Percentiles rank a stretch among this genome's conserved stretches.
Conservation (phyloP, 2,329 filamentous ascomycete genomes). For the Penicillium sclerotigenum region DNA sequence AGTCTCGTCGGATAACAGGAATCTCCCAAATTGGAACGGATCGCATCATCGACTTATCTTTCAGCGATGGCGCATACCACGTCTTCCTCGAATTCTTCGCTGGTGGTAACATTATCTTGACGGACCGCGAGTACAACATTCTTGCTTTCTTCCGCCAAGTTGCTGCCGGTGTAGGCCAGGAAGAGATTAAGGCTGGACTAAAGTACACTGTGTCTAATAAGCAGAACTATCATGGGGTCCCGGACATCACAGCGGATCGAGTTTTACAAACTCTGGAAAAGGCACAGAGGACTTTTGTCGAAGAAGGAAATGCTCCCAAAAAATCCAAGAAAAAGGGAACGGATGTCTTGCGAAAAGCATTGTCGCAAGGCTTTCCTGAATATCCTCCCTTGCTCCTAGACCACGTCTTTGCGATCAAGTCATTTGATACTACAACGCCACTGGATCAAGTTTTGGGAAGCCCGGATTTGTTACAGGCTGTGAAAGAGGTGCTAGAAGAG, state of each 20-base stretch:
- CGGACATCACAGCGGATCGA: slow-evolving; percentile 69
- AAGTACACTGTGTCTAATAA: slow-evolving; percentile 76
- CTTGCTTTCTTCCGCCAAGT: slow-evolving; percentile 78
- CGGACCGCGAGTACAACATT: slow-evolving; percentile 79
- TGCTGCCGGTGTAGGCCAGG: slow-evolving; percentile 75
- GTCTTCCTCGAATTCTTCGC: slow-evolving; percentile 96
- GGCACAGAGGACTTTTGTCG: slow-evolving; percentile 48
- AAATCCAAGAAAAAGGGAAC: slow-evolving; percentile 73
- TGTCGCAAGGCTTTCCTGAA: slow-evolving; percentile 83
- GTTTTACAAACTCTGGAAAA: slow-evolving; percentile 66
- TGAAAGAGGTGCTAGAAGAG: slow-evolving; percentile 66
- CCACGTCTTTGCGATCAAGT: slow-evolving; percentile 69
- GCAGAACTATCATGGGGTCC: slow-evolving; percentile 77
- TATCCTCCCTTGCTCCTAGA: slow-evolving; percentile 84
- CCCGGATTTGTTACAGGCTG: slow-evolving; percentile 60
- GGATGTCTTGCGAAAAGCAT: slow-evolving; percentile 72
- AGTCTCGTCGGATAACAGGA: slow-evolving; percentile 76
- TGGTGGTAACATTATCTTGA: slow-evolving; percentile 89
- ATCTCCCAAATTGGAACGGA: slow-evolving; percentile 88
- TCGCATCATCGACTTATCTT: slow-evolving; percentile 84
- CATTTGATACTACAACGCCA: slow-evolving; percentile 66
- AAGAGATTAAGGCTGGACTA: slow-evolving; percentile 72
- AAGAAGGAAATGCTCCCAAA: slow-evolving; percentile 46
- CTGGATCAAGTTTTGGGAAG: slow-evolving; percentile 68
- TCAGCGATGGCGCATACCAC: slow-evolving; percentile 85